phyloP scores from a whole-genome alignment of 1,139 yeast genomes.

The Zhuliangozyma parablackwelliae region DNA sequence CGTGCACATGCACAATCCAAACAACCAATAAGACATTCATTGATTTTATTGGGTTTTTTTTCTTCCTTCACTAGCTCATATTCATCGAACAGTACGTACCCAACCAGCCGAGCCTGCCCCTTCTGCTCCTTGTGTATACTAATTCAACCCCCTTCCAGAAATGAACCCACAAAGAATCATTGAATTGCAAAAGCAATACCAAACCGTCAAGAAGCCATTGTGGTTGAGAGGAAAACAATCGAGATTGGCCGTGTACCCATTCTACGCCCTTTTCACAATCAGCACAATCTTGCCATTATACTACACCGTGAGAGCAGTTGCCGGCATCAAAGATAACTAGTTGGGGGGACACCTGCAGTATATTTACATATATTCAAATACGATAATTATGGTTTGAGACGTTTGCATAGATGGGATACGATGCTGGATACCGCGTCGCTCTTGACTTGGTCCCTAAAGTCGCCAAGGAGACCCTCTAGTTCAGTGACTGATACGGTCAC shows the following conservation, averaged over 20 bases:
- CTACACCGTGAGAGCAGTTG: slow-evolving; percentile 72
- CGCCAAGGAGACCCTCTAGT: no score
- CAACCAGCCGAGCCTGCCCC: no score
- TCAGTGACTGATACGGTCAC: no score
- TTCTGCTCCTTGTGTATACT: no score
- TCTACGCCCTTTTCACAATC: slow-evolving; percentile 78
- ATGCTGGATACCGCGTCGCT: neutral
- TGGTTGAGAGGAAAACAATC: slow-evolving; percentile 76
- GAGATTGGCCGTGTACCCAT: slow-evolving; percentile 80
- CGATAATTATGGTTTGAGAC: neutral
- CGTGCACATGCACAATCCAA: no score
- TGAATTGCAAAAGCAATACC: slow-evolving; percentile 72
- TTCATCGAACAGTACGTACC: no score
- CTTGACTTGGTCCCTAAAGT: no score
- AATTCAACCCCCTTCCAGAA: neutral
- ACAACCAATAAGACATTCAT: no score
- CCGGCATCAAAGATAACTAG: slow-evolving; percentile 10
- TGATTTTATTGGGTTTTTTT: no score
- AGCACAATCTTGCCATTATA: slow-evolving; percentile 66
- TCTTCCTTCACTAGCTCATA: no score
- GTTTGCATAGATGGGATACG: neutral
- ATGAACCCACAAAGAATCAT: slow-evolving; percentile 67
- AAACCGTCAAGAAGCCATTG: slow-evolving; percentile 64
- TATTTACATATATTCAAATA: neutral
- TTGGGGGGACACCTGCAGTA: neutral